Evolutionary conservation across 1,284 basidiomycete genomes (phyloP), one percentile per base, ranked within the genome.

Genomic region (Malassezia obtusa): DNA sequence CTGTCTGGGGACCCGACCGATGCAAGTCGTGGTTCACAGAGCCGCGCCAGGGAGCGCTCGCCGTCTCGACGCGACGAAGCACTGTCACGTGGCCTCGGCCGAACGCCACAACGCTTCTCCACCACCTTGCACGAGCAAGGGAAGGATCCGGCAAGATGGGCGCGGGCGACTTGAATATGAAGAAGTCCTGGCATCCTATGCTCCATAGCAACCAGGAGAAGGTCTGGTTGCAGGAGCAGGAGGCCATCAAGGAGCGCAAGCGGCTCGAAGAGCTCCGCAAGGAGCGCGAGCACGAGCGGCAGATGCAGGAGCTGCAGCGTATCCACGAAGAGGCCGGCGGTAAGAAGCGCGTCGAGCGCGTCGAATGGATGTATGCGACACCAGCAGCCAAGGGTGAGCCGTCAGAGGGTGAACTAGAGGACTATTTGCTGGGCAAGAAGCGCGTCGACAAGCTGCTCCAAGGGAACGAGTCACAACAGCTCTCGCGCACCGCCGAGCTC

Each of bases 301-400:
- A 96, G 74, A 77, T 98, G 25, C 90, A 94, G 65, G 91, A 98
- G 68, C 81, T 98, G 15, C 92, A 96, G 73, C 82, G 91, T 44
- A 75, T 98, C 43, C 67, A 73, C 70, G 67, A 73, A 43, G 86
- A 87, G 58, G 83, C 90, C 62, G 95, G 92, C 8, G 94, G 94
- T 26, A 89, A 86, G 78, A 94, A 91, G 77, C 80, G 87, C 62
- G 82, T 84, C 45, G 91, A 96, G 75, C 89, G 89, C 71, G 77
- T 98, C 48, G 92, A 98, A 75, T 98, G 94, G 94, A 92, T 98
- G 88, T 98, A 98, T 77, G 80, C 91, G 14, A 94, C 92, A 1
- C 92, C 94, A 2, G 87, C 87, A 0, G 83, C 85, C 5, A 87
- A 86, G 14, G 84, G 80, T 57, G 84, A 78, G 52, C 83, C 87